These are phyloP conservation scores for Syzygium syzygioides DNA, from an alignment of 441 rosid genomes.

Conservation along the genomic window DNA sequence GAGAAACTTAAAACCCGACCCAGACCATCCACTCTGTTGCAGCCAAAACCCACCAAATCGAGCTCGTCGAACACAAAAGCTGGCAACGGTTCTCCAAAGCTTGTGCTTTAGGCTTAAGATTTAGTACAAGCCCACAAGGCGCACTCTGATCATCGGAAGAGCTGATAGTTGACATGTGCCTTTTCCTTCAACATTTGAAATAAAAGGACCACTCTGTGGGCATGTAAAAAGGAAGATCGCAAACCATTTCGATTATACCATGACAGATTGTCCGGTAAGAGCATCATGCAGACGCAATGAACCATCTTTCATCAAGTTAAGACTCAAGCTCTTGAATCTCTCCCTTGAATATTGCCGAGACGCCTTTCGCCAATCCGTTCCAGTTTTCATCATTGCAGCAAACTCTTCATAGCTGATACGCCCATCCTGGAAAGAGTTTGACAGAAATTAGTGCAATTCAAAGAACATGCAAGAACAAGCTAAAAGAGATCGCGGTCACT, in stretches of 20 bases:
- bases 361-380: constrained; percentile 99
- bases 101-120: background rate
- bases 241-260: constrained; percentile 31
- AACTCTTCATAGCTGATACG: constrained; percentile 87
- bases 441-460: background rate
- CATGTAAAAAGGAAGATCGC: background rate
- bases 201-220: background rate
- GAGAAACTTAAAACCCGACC: background rate
- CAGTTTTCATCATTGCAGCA: constrained; percentile 94
- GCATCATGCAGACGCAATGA: constrained; percentile 89
- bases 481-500: background rate
- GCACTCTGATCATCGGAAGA: background rate
- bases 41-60: background rate
- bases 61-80: background rate
- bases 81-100: background rate
- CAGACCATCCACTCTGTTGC: background rate
- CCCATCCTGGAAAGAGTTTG: constrained; percentile 53
- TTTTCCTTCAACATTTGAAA: background rate
- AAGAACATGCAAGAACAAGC: background rate
- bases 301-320: constrained; percentile 94
- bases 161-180: background rate
- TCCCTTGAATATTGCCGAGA: constrained; percentile 97
- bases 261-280: constrained; percentile 65
- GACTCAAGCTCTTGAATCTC: constrained; percentile 92
- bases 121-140: background rate